Evolutionary conservation across 345 rosid species (phyloP), one percentile per base, ranked within the genome.

Genomic region (Tarenaya hassleriana): DNA sequence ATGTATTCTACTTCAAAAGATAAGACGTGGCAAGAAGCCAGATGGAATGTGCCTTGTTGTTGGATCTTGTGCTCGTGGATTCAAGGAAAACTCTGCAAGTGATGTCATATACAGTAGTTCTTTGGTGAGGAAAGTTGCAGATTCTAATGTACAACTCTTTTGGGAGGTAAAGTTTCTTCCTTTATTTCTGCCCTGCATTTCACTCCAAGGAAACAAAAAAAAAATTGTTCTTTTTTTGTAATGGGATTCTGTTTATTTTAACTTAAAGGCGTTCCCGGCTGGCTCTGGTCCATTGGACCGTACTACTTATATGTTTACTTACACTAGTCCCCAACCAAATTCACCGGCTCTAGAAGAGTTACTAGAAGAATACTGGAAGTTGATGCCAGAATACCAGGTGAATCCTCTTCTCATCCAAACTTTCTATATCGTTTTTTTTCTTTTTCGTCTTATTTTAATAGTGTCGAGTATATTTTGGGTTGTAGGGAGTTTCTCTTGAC

Each of bases 21-120:
- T 91, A 64, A 74, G 95, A 69, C 41, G 75, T 47, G 89, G 92
- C 62, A 68, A 60, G 59, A 91, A 86, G 74, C 95, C 98, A 17
- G 96, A 91, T 73, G 98, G 98, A 1, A 76, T 86, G 58, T 91
- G 98, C 71, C 95, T 91, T 52, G 98, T 91, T 45, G 98, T 91
- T 60, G 96, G 98, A 57, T 78, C 92, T 67, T 91, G 96, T 72
- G 92, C 89, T 50, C 82, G 79, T 48, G 98, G 98, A 42, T 91
- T 91, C 56, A 70, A 60, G 41, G 74, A 79, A 50, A 91, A 84
- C 62, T 69, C 77, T 44, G 68, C 79, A 7, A 77, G 98, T 52
- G 98, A 91, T 70, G 89, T 91, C 50, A 91, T 91, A 16, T 86
- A 78, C 37, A 91, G 87, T 68, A 86, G 92, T 55, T 74, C 94